Evolutionary conservation across 257 asterid species (phyloP), one percentile per base, ranked within the genome.

Genomic region (Salvia miltiorrhiza): DNA sequence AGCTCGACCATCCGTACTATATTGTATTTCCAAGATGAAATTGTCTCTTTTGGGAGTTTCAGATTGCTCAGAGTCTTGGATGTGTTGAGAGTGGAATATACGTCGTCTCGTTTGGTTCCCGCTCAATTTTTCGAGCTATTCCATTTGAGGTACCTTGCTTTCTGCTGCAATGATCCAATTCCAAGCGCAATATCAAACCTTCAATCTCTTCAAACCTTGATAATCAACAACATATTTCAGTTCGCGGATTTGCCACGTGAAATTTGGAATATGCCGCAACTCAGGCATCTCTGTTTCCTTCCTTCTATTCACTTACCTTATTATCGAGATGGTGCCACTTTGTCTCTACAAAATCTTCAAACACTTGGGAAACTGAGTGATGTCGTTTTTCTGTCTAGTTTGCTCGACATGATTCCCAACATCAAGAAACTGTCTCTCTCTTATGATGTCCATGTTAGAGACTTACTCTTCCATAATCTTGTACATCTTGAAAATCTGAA

Each of bases 61-160:
- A 68, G 13, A 26, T 57, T 68, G 65, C 65, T 68, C 1, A n/a
- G 65, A 10, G 73, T 68, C 4, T 49, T 68, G 10, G 55, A 39
- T 13, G 7, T 67, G 17, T 52, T 35, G 0, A 21, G 4, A 0
- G 3, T 0, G 2, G 9, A 13, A 1, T 56, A 1, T 28, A 28
- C n/a, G n/a, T n/a, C 0, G 2, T 28, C 63, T 5, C 37, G 41
- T 1, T 13, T 14, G 40, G 2, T 56, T 5, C 67, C 58, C 0
- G 32, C 35, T 17, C 45, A 16, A 10, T 12, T 44, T 8, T 69
- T 69, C 14, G 58, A 56, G 26, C 28, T 70, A n/a, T 56, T 69
- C 7, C 66, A 56, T 69, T 57, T 69, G 26, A 69, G 66, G 11
- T 56, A 43, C 17, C 58, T 69, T 56, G 74, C 74, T 69, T 10